Conservation (phyloP, 2,329 filamentous ascomycete species). For the Epichloe brachyelytri region DNA sequence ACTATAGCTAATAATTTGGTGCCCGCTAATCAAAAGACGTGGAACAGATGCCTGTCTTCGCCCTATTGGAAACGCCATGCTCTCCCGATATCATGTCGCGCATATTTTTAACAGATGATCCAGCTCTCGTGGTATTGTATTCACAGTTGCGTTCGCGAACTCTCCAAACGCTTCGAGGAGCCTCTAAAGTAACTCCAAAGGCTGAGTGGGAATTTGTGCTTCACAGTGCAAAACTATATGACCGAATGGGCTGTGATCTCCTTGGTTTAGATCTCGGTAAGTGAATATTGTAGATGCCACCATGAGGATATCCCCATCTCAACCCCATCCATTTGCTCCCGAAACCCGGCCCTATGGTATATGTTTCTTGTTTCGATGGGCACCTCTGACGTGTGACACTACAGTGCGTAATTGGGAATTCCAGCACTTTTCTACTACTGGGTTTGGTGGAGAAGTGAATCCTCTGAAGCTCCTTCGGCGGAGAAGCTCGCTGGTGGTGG, state of each 20-base stretch:
- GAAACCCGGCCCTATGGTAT: too few species aligned
- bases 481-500: conserved; percentile 66
- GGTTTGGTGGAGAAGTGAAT: conserved; percentile 39
- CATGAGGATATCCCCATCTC: not conserved
- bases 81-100: conserved; percentile 61
- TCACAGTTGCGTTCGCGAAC: conserved; percentile 71
- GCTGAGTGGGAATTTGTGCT: conserved; percentile 84
- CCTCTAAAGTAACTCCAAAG: conserved; percentile 62
- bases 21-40: not conserved
- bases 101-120: conserved; percentile 80
- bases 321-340: not conserved
- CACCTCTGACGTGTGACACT: not conserved
- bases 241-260: conserved; percentile 86
- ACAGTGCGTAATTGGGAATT: conserved; percentile 73
- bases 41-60: conserved; percentile 61
- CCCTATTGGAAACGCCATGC: conserved; percentile 54
- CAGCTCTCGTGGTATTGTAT: conserved; percentile 77
- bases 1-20: not conserved
- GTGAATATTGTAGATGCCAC: conserved; percentile 11
- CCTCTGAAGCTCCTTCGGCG: conserved; percentile 56
- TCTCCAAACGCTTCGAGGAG: conserved; percentile 72
- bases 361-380: not conserved
- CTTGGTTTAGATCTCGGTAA: conserved; percentile 73
- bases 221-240: conserved; percentile 72
- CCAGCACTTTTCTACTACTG: conserved; percentile 32